These are phyloP conservation scores for Neurospora pannonica DNA, from an alignment of 495 filamentous ascomycete species.

Conservation along the genomic window DNA sequence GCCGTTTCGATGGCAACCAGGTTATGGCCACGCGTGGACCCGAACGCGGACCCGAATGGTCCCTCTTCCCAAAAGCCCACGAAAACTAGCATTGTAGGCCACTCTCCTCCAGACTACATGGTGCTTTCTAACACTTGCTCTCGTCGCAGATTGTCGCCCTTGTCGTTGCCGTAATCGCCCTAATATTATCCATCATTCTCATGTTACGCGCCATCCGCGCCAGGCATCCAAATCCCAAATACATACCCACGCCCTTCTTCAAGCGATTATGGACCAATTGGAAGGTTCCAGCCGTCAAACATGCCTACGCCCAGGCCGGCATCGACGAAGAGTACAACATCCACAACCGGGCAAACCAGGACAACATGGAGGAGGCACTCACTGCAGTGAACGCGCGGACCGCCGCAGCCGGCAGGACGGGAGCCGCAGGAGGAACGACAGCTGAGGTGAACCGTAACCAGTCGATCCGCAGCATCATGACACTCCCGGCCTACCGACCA, in stretches of 20 bases:
- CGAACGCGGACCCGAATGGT: background rate
- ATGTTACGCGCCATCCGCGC: conserved; percentile 10
- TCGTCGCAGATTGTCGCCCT: conserved; percentile 11
- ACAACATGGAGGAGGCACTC: conserved; percentile 9
- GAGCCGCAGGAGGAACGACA: conserved; percentile 7
- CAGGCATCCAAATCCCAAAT: conserved; percentile 41
- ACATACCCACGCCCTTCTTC: conserved; percentile 46
- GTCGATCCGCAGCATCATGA: conserved; percentile 84
- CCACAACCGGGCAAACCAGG: conserved; percentile 15
- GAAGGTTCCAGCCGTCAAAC: conserved; percentile 24
- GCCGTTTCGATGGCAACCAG: background rate
- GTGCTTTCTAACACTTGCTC: background rate
- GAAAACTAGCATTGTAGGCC: conserved; percentile 5
- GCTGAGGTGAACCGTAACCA: conserved; percentile 69
- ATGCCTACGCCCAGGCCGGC: conserved; percentile 14
- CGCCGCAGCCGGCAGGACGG: conserved; percentile 3
- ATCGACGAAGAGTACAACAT: conserved; percentile 16
- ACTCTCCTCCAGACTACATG: background rate
- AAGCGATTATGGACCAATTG: conserved; percentile 55
- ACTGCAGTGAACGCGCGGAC: conserved; percentile 1
- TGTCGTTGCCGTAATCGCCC: conserved; percentile 12
- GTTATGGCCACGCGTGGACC: conserved; percentile 2
- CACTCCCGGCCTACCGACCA: conserved; percentile 66
- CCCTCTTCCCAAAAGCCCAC: conserved; percentile 3
- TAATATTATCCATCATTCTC: conserved; percentile 10